Conservation (phyloP, 225 moss, liverwort and hornwort genomes). For the Polytrichum formosum region DNA sequence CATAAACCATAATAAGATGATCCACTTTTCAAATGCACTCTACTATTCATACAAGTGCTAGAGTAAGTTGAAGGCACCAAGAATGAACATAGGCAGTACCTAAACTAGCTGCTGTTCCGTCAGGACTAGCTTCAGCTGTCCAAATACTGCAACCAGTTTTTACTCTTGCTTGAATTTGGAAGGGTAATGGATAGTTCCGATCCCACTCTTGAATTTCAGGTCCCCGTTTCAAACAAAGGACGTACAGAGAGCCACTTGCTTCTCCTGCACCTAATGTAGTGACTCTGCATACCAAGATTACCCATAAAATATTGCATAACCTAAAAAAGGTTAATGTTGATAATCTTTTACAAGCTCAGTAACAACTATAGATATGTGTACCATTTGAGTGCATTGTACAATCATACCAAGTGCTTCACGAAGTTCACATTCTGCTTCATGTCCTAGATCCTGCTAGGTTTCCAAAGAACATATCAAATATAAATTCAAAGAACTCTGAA, state of each 20-base stretch:
- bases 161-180: conserved; percentile 51
- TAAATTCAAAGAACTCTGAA: no score
- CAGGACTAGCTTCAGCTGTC: conserved; percentile 64
- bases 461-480: neutral
- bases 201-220: conserved; percentile 60
- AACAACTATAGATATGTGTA: no score
- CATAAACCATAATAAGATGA: no score
- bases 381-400: no score
- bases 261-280: conserved; percentile 72
- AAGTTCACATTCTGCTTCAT: no score
- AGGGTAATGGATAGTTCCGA: conserved; percentile 59
- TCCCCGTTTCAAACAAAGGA: conserved; percentile 53
- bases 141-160: conserved; percentile 53
- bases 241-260: conserved; percentile 66
- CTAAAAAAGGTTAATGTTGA: no score
- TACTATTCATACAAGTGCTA: no score
- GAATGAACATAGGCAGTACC: conserved; percentile 21
- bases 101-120: conserved; percentile 55
- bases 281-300: conserved; percentile 47
- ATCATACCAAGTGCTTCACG: no score
- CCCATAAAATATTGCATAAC: no score
- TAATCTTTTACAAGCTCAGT: no score
- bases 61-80: neutral
- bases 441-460: no score
- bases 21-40: no score